Conservation (phyloP, 176 grass and related monocot genomes). For the Raddia guianensis region DNA sequence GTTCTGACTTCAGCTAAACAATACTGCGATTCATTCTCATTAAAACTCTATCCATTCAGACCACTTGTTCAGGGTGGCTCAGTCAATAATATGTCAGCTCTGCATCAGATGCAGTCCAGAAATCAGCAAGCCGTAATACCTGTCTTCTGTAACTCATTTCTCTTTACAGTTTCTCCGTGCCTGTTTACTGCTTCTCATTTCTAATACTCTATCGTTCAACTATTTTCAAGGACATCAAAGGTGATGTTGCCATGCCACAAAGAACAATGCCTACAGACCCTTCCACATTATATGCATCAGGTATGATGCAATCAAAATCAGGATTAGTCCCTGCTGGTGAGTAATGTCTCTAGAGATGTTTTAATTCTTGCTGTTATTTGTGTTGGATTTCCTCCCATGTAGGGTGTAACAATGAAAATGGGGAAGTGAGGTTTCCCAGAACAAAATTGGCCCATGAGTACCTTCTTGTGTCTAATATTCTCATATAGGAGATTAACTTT, state of each 20-base stretch:
- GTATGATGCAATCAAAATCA: slow-evolving; percentile 79
- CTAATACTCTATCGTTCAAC: slow-evolving; percentile 25
- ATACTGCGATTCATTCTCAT: slow-evolving; percentile 14
- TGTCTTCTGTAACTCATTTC: slow-evolving; percentile 34
- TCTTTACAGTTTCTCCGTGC: slow-evolving; percentile 6
- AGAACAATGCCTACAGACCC: slow-evolving; percentile 73
- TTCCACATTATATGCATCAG: slow-evolving; percentile 62
- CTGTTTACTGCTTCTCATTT: slow-evolving; percentile 10
- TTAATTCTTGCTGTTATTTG: slow-evolving; percentile 11
- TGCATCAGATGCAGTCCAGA: slow-evolving; percentile 75
- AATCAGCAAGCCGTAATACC: slow-evolving; percentile 70
- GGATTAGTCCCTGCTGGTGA: slow-evolving; percentile 66
- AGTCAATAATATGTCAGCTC: slow-evolving; percentile 60
- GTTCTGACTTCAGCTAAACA: slow-evolving; percentile 7
- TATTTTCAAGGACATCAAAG: slow-evolving; percentile 72
- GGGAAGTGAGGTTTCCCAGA: neutral
- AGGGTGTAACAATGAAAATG: slow-evolving; percentile 5
- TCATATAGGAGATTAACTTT: slow-evolving; percentile 6
- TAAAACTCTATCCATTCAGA: slow-evolving; percentile 40
- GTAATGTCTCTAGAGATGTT: slow-evolving; percentile 32
- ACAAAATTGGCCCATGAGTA: neutral
- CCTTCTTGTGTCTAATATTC: neutral
- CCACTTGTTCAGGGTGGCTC: slow-evolving; percentile 59
- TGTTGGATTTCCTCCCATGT: slow-evolving; percentile 17
- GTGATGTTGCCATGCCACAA: slow-evolving; percentile 61